Percentiles rank a stretch among this genome's conserved stretches.
Conservation (phyloP, 352 stramenopile species). For the Globisporangium cederbergense region DNA sequence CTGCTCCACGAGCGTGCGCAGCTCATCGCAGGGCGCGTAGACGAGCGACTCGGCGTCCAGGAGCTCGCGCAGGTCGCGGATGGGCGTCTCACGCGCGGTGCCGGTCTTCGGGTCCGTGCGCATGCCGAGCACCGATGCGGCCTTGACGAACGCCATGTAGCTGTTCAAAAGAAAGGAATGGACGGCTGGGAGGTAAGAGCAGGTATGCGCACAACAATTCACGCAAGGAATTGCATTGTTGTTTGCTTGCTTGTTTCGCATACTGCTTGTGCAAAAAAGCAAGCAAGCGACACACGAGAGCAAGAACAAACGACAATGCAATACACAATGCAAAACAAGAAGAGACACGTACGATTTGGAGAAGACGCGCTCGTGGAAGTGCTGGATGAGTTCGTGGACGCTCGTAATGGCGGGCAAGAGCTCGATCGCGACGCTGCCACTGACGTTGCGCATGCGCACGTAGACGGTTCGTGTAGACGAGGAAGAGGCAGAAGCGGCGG, state of each 20-base stretch:
- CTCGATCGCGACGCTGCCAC: constrained; percentile 54
- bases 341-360: constrained; percentile 49
- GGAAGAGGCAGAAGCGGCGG: constrained; percentile 3
- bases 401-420: constrained; percentile 31
- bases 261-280: neutral
- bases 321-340: neutral
- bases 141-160: constrained; percentile 42
- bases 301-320: constrained; percentile 6
- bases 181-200: neutral
- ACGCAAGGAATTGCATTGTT: constrained; percentile 1
- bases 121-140: constrained; percentile 42
- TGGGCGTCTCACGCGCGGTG: constrained; percentile 31
- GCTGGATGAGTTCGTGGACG: constrained; percentile 50
- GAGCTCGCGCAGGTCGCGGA: constrained; percentile 43
- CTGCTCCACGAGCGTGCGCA: constrained; percentile 64
- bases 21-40: constrained; percentile 73
- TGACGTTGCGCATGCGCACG: constrained; percentile 71
- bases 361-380: constrained; percentile 72
- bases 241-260: neutral
- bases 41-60: constrained; percentile 57
- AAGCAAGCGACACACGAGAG: no score
- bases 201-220: constrained; percentile 6
- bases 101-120: constrained; percentile 21
- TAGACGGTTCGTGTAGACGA: constrained; percentile 34
- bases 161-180: constrained; percentile 1